These are phyloP conservation scores for Geotrichum phurueaensis DNA, from an alignment of 1,139 yeast genomes.

Conservation along the genomic window DNA sequence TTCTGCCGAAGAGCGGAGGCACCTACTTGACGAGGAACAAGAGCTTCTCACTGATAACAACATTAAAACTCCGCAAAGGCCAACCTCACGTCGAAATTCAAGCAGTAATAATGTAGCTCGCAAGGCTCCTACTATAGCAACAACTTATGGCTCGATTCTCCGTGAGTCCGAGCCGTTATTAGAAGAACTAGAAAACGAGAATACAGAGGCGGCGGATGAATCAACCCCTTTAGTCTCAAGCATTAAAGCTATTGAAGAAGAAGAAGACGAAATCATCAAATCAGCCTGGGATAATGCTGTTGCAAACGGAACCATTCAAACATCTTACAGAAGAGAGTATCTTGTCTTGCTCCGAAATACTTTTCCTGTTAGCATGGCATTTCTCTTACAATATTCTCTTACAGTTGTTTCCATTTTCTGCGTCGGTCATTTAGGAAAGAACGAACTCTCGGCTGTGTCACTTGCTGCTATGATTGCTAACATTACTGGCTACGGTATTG, in stretches of 20 bases:
- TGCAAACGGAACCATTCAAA: constrained; percentile 11
- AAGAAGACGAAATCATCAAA: constrained; percentile 9
- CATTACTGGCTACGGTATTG: constrained; percentile 67
- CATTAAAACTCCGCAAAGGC: constrained; percentile 1
- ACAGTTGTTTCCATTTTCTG: constrained; percentile 80
- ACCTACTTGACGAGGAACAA: constrained; percentile 17
- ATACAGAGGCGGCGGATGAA: constrained; percentile 1
- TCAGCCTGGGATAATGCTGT: constrained; percentile 14
- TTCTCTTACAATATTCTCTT: constrained; percentile 72
- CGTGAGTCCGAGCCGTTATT: background rate
- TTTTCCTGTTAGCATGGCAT: constrained; percentile 46
- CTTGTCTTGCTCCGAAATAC: constrained; percentile 36
- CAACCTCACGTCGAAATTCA: constrained; percentile 1
- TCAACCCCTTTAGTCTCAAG: constrained; percentile 5
- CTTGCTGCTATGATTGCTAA: constrained; percentile 85
- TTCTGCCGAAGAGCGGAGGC: constrained; percentile 13
- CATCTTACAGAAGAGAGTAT: constrained; percentile 26
- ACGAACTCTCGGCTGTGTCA: constrained; percentile 72
- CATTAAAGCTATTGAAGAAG: constrained; percentile 3
- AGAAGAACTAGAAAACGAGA: constrained; percentile 2
- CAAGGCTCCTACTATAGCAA: background rate
- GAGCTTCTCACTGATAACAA: constrained; percentile 17
- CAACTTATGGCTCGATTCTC: constrained; percentile 4
- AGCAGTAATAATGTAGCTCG: background rate
- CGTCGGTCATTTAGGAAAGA: constrained; percentile 78